Percentiles rank a stretch among this genome's conserved stretches.
Evolutionary conservation across 2,329 filamentous ascomycete genomes (phyloP).

Genomic region (Didymella pinodella): DNA sequence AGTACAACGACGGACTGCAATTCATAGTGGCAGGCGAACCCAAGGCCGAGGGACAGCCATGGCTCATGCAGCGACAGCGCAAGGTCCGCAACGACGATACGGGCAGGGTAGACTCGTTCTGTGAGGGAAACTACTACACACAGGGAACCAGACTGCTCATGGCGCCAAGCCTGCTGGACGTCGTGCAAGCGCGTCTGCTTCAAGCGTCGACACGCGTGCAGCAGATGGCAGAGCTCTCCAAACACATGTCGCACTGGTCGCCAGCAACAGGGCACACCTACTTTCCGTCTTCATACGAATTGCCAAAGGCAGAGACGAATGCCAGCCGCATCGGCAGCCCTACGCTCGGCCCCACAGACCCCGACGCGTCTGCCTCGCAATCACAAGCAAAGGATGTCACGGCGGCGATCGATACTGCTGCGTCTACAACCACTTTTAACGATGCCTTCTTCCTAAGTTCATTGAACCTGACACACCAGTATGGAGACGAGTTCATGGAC

Average conservation of each 20-base stretch:
- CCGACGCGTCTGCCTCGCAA: constrained; percentile 33
- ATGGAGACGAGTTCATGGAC: constrained; percentile 69
- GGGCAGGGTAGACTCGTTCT: constrained; percentile 58
- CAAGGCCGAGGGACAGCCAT: constrained; percentile 61
- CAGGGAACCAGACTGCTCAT: constrained; percentile 68
- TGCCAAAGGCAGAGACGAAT: constrained; percentile 39
- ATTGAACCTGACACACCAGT: constrained; percentile 60
- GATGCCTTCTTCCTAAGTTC: constrained; percentile 54
- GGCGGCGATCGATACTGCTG: constrained; percentile 20
- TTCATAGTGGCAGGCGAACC: constrained; percentile 68
- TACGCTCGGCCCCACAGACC: constrained; percentile 35
- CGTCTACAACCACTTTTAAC: constrained; percentile 37
- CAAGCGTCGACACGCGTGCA: constrained; percentile 64
- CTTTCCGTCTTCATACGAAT: constrained; percentile 58
- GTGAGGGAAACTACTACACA: constrained; percentile 67
- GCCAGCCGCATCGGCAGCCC: constrained; percentile 45
- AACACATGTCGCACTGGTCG: constrained; percentile 63
- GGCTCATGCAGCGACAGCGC: constrained; percentile 67
- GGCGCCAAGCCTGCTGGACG: constrained; percentile 67
- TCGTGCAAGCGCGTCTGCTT: constrained; percentile 64
- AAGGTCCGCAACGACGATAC: constrained; percentile 48
- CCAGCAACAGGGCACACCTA: constrained; percentile 69
- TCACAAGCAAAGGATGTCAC: constrained; percentile 31
- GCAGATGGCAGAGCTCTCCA: constrained; percentile 62
- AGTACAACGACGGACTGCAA: constrained; percentile 62